These are phyloP conservation scores for Lactarius akahatsu DNA, from an alignment of 768 basidiomycete genomes.

Conservation along the genomic window DNA sequence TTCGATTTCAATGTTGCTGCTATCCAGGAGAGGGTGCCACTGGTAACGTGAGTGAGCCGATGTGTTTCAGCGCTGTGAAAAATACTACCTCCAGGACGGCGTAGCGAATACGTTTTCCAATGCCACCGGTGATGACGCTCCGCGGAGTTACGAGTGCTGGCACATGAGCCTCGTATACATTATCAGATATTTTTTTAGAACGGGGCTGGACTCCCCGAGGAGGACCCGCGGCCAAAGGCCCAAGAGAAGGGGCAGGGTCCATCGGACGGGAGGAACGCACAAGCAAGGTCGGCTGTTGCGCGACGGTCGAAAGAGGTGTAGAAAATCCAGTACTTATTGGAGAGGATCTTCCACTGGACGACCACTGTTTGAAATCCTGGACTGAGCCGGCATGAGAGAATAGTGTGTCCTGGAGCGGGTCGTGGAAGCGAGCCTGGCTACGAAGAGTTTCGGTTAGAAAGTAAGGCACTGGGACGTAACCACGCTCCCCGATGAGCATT, in stretches of 20 bases:
- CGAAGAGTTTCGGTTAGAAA: conserved; percentile 83
- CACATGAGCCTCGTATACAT: conserved; percentile 68
- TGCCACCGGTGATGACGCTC: conserved; percentile 58
- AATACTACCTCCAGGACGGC: conserved; percentile 80
- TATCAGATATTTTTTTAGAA: conserved; percentile 53
- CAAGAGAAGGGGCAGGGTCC: conserved; percentile 44
- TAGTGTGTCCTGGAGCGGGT: conserved; percentile 82
- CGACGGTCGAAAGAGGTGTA: conserved; percentile 31
- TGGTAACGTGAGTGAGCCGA: conserved; percentile 36
- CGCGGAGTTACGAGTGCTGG: conserved; percentile 81
- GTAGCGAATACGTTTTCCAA: conserved; percentile 74
- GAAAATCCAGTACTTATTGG: conserved; percentile 28
- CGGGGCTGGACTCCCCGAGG: conserved; percentile 33
- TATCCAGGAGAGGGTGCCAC: conserved; percentile 88
- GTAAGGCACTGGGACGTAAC: conserved; percentile 83
- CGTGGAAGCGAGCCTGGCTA: conserved; percentile 87
- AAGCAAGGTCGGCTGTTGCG: conserved; percentile 42
- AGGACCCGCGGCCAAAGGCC: conserved; percentile 31
- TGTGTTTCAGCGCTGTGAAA: conserved; percentile 11
- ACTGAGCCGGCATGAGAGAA: conserved; percentile 80
- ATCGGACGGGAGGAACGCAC: conserved; percentile 75
- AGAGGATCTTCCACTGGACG: conserved; percentile 55
- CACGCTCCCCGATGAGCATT: conserved; percentile 74
- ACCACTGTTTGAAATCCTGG: conserved; percentile 79
- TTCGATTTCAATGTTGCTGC: conserved; percentile 82